These are phyloP conservation scores for Pseudogymnoascus sp. DNA, from an alignment of 2,329 filamentous ascomycete species.

Conservation along the genomic window DNA sequence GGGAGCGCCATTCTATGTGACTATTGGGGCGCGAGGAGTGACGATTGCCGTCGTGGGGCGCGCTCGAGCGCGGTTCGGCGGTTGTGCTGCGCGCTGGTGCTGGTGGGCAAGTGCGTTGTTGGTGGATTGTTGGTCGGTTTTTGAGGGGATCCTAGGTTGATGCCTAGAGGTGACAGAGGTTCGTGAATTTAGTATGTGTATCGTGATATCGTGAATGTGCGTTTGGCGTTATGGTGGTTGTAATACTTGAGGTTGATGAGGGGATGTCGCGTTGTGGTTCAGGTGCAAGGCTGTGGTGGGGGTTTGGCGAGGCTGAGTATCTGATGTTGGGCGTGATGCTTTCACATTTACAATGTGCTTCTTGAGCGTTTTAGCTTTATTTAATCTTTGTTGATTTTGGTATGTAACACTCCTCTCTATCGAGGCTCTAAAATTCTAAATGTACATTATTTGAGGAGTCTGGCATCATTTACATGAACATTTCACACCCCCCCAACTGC, in stretches of 20 bases:
- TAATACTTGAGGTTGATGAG: neutral
- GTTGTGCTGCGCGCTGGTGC: neutral
- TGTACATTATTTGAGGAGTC: neutral
- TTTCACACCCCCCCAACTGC: neutral
- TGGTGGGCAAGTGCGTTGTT: neutral
- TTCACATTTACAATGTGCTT: neutral
- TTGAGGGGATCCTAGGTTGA: too few species aligned
- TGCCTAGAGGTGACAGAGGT: neutral
- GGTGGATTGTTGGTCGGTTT: neutral
- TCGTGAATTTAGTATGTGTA: neutral
- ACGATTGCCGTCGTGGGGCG: neutral
- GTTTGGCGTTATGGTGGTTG: neutral
- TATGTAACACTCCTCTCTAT: too few species aligned
- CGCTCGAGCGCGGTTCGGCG: neutral
- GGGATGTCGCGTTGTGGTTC: neutral
- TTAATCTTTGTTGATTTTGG: too few species aligned
- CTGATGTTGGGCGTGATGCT: neutral
- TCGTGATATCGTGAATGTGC: neutral
- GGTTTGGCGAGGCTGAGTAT: neutral
- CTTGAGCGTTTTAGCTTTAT: neutral
- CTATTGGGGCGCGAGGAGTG: neutral
- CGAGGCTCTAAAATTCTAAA: neutral
- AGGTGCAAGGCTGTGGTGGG: neutral
- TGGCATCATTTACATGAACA: neutral
- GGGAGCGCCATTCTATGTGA: conserved; percentile 26